phyloP scores from a whole-genome alignment of 306 rosid genomes.

The Pachyrhizus erosus region DNA sequence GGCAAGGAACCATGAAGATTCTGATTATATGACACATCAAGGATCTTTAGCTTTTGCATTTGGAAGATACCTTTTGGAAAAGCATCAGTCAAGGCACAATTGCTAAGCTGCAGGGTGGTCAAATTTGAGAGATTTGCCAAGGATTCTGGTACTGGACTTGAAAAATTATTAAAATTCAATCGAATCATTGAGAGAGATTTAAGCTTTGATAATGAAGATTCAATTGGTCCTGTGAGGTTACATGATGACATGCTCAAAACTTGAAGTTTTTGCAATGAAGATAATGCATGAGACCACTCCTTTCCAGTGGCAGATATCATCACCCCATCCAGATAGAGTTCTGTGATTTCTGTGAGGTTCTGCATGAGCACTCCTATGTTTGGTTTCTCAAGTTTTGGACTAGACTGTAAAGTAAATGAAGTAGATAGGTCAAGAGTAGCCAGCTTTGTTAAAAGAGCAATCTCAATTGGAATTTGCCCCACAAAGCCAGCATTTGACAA shows the following conservation, averaged over 20 bases:
- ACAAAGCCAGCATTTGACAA: slow-evolving; percentile 43
- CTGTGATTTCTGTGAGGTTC: slow-evolving; percentile 43
- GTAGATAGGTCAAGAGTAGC: slow-evolving; percentile 32
- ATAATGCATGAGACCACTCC: slow-evolving; percentile 48
- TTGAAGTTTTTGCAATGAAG: slow-evolving; percentile 7
- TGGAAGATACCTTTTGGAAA: slow-evolving; percentile 41
- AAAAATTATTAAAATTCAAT: slow-evolving; percentile 29
- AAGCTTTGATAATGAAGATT: slow-evolving; percentile 36
- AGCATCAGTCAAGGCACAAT: background rate
- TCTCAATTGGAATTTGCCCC: slow-evolving; percentile 35
- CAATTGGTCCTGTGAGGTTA: slow-evolving; percentile 42
- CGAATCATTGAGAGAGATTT: background rate
- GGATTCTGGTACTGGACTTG: slow-evolving; percentile 23
- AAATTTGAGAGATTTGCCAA: slow-evolving; percentile 34
- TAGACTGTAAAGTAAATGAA: background rate
- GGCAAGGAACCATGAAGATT: slow-evolving; percentile 41
- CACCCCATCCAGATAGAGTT: slow-evolving; percentile 52
- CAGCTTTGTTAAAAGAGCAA: slow-evolving; percentile 41
- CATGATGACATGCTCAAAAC: slow-evolving; percentile 45
- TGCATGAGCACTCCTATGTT: slow-evolving; percentile 12
- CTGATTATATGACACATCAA: slow-evolving; percentile 36
- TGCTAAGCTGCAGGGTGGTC: slow-evolving; percentile 13
- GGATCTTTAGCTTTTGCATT: slow-evolving; percentile 2
- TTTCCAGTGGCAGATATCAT: slow-evolving; percentile 40
- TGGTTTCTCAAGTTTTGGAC: slow-evolving; percentile 36